These are phyloP conservation scores for Arthromyces matolae DNA, from an alignment of 768 basidiomycete species.

Conservation along the genomic window DNA sequence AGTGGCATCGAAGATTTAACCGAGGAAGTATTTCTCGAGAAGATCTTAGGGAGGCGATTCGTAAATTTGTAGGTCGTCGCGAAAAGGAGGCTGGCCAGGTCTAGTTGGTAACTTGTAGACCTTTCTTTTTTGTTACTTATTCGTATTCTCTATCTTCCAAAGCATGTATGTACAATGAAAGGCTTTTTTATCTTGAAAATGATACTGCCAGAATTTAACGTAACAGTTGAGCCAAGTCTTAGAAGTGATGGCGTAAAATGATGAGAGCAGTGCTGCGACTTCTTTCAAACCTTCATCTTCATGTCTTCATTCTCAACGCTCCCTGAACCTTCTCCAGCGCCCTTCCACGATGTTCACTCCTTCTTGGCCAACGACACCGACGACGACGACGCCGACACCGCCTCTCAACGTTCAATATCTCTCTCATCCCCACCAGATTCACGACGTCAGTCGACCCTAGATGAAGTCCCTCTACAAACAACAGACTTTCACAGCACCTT, in stretches of 20 bases:
- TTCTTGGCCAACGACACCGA: slow-evolving; percentile 30
- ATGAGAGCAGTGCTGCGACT: too few relatives aligned
- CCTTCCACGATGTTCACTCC: slow-evolving; percentile 24
- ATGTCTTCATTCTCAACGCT: slow-evolving; percentile 28
- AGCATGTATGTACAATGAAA: too few relatives aligned
- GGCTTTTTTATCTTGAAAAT: too few relatives aligned
- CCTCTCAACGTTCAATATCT: slow-evolving; percentile 74
- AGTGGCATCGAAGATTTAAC: slow-evolving; percentile 24
- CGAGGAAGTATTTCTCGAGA: slow-evolving; percentile 22
- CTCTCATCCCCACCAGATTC: slow-evolving; percentile 64
- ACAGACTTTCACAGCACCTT: slow-evolving; percentile 13
- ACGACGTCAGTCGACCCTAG: slow-evolving; percentile 35
- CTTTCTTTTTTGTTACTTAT: too few relatives aligned
- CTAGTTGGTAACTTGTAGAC: too few relatives aligned
- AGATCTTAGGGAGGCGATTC: slow-evolving; percentile 17
- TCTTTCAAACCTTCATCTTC: too few relatives aligned
- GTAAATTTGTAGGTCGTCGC: neutral
- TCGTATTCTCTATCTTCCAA: too few relatives aligned
- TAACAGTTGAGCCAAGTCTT: too few relatives aligned
- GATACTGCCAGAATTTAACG: too few relatives aligned
- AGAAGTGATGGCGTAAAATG: too few relatives aligned
- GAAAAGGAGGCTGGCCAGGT: neutral
- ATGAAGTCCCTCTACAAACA: slow-evolving; percentile 15
- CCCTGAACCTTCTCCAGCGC: slow-evolving; percentile 30
- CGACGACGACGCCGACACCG: slow-evolving; percentile 68